phyloP scores from a whole-genome alignment of 768 basidiomycete genomes.

The Tylopilus balloui region DNA sequence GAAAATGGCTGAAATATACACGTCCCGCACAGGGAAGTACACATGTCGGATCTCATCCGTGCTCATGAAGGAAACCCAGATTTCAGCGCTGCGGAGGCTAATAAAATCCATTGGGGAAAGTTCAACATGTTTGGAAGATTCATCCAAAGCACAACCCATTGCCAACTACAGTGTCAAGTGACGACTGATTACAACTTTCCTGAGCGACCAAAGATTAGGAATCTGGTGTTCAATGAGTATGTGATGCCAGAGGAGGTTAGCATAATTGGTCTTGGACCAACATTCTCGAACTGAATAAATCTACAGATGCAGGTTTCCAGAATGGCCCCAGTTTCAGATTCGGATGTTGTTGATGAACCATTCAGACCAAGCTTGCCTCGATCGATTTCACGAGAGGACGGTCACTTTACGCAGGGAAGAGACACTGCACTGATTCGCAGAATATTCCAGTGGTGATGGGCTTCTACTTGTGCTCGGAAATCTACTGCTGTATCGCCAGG shows the following conservation, averaged over 20 bases:
- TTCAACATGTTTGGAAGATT: slow-evolving; percentile 90
- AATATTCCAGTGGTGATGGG: slow-evolving; percentile 43
- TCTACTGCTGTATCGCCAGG: slow-evolving; percentile 28
- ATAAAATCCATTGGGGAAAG: slow-evolving; percentile 92
- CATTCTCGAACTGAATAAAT: slow-evolving; percentile 1
- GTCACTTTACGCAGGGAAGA: slow-evolving; percentile 30
- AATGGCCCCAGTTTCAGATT: slow-evolving; percentile 48
- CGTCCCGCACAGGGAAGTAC: slow-evolving; percentile 68
- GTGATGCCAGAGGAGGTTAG: slow-evolving; percentile 71
- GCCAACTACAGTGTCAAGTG: slow-evolving; percentile 66
- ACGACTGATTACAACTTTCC: slow-evolving; percentile 59
- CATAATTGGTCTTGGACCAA: not conserved
- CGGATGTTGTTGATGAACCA: slow-evolving; percentile 41
- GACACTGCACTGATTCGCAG: slow-evolving; percentile 48
- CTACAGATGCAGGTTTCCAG: slow-evolving; percentile 62
- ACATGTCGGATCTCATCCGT: slow-evolving; percentile 83
- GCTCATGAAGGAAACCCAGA: slow-evolving; percentile 84
- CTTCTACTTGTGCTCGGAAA: slow-evolving; percentile 18
- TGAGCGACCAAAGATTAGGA: slow-evolving; percentile 50
- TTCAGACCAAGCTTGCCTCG: slow-evolving; percentile 31
- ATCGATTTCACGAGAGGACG: slow-evolving; percentile 30
- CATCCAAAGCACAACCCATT: slow-evolving; percentile 70
- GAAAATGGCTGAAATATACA: slow-evolving; percentile 10
- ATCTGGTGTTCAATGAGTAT: slow-evolving; percentile 50
- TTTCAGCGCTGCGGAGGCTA: slow-evolving; percentile 56